A percentile compares a stretch with the other conserved stretches of the same genome.
phyloP scores from a whole-genome alignment of 345 rosid species.

The Nasturtium officinale region DNA sequence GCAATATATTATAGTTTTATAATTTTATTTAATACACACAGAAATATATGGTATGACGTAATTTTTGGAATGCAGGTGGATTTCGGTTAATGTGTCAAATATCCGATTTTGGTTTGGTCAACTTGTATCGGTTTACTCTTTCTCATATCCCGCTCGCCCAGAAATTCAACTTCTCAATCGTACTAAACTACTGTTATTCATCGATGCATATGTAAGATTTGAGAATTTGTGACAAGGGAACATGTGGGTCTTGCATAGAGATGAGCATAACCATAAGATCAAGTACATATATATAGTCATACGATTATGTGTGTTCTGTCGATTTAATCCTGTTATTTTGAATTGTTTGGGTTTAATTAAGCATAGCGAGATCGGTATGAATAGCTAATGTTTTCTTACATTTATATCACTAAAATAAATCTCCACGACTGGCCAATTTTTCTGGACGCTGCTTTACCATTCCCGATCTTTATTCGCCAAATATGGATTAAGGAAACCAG shows the following conservation, averaged over 20 bases:
- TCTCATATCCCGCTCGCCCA: no score
- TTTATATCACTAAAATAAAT: no score
- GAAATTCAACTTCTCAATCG: no score
- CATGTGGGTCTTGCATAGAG: background rate
- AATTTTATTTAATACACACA: background rate
- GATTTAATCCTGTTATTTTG: no score
- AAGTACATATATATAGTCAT: background rate
- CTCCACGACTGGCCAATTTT: background rate
- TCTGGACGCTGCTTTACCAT: background rate
- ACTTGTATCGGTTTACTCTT: background rate
- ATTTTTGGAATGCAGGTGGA: slow-evolving; percentile 14
- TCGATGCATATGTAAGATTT: background rate
- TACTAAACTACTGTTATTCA: background rate
- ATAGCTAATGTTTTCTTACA: no score
- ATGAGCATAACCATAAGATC: background rate
- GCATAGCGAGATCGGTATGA: no score
- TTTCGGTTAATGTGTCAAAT: slow-evolving; percentile 27
- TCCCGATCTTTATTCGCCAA: background rate
- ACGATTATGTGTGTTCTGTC: background rate
- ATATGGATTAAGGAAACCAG: background rate
- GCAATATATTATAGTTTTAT: background rate
- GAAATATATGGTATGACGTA: background rate
- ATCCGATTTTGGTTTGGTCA: slow-evolving; percentile 28
- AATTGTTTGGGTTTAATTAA: no score
- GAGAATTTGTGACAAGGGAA: background rate